Evolutionary conservation across 2,329 filamentous ascomycete genomes (phyloP).

Genomic region (Penicillium verrucosum): DNA sequence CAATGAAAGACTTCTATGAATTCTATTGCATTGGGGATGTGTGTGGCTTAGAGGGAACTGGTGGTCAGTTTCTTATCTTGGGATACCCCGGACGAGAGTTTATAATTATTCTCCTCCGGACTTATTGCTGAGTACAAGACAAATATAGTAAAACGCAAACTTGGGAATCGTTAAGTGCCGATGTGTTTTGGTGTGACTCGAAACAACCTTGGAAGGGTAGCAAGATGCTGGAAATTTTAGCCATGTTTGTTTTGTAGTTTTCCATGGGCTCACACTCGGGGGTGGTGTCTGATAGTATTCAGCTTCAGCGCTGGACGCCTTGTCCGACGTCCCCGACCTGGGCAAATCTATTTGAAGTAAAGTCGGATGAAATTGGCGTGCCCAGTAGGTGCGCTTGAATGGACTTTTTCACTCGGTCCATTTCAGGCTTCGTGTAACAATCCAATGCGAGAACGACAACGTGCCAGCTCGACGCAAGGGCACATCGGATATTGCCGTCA

Average conservation of each 20-base stretch:
- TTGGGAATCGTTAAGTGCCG: neutral
- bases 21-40: neutral
- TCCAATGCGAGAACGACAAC: neutral
- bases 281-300: neutral
- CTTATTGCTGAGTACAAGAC: neutral
- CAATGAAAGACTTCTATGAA: neutral
- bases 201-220: neutral
- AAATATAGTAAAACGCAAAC: neutral
- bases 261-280: neutral
- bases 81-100: neutral
- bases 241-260: conserved; percentile 12
- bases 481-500: conserved; percentile 22
- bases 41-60: neutral
- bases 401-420: conserved; percentile 17
- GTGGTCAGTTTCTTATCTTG: conserved; percentile 1
- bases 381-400: conserved; percentile 17
- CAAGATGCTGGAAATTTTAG: neutral
- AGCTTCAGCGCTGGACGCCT: conserved; percentile 17
- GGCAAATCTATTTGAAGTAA: neutral
- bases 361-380: neutral
- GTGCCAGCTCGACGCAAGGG: neutral
- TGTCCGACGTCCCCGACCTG: conserved; percentile 14
- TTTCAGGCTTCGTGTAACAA: conserved; percentile 21
- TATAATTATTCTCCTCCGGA: neutral
- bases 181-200: conserved; percentile 4